These are phyloP conservation scores for Priceomyces castillae DNA, from an alignment of 805 yeast genomes.

Conservation along the genomic window DNA sequence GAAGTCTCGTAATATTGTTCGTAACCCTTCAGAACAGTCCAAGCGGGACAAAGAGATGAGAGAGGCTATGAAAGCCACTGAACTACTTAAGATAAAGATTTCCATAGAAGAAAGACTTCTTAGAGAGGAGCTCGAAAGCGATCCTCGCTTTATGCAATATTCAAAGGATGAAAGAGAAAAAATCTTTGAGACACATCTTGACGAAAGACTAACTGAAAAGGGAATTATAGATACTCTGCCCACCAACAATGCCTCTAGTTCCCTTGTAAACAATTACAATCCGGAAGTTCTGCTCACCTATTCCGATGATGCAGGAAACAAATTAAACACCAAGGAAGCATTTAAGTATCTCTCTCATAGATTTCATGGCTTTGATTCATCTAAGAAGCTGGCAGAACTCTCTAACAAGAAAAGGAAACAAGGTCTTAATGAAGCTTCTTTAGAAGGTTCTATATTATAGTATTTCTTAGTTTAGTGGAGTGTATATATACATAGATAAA, in stretches of 20 bases:
- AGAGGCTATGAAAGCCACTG: conserved; percentile 27
- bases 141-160: conserved; percentile 23
- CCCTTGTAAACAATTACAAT: conserved; percentile 27
- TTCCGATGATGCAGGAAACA: conserved; percentile 61
- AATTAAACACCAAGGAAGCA: conserved; percentile 64
- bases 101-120: conserved; percentile 34
- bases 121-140: conserved; percentile 26
- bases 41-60: conserved; percentile 10
- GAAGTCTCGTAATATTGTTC: conserved; percentile 19
- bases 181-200: conserved; percentile 26
- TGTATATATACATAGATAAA: no score
- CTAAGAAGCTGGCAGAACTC: conserved; percentile 1
- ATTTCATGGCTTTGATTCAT: conserved; percentile 56
- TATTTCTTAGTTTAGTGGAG: not conserved
- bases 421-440: not conserved
- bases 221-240: conserved; percentile 14
- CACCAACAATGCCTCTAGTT: not conserved
- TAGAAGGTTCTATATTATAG: not conserved
- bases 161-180: conserved; percentile 28
- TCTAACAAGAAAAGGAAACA: not conserved
- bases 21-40: conserved; percentile 8
- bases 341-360: conserved; percentile 73
- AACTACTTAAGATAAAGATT: conserved; percentile 26
- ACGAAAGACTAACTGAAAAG: conserved; percentile 25
- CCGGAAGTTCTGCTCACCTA: conserved; percentile 56